phyloP scores from a whole-genome alignment of 1,284 basidiomycete species.

The Trichosporon faecale region DNA sequence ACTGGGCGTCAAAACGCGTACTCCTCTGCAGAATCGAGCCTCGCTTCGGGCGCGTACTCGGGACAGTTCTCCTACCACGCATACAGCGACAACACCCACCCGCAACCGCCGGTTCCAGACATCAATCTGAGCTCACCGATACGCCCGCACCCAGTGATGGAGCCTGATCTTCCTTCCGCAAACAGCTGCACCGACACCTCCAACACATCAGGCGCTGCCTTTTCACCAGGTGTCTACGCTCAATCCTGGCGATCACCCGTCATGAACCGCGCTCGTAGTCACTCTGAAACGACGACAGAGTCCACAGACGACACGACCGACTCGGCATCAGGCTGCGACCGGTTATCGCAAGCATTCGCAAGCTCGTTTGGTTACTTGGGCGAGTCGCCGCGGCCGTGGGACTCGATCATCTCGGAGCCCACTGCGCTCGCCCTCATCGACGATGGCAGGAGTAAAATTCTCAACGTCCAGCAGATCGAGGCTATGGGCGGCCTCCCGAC shows the following conservation, averaged over 20 bases:
- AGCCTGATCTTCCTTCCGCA: not conserved
- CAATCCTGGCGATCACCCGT: conserved; percentile 23
- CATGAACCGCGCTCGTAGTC: conserved; percentile 33
- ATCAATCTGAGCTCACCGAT: conserved; percentile 11
- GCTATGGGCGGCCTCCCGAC: conserved; percentile 43
- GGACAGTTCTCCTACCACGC: conserved; percentile 41
- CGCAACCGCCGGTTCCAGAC: conserved; percentile 41
- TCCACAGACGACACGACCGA: conserved; percentile 13
- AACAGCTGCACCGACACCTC: conserved; percentile 4
- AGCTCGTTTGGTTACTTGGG: conserved; percentile 26
- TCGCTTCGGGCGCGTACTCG: conserved; percentile 42
- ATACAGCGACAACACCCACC: conserved; percentile 32
- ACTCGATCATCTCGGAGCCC: conserved; percentile 22
- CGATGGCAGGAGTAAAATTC: conserved; percentile 43
- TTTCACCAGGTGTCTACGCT: conserved; percentile 9
- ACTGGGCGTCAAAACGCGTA: conserved; percentile 44
- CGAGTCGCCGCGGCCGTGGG: conserved; percentile 29
- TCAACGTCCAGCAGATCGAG: conserved; percentile 40
- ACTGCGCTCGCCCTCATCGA: conserved; percentile 46
- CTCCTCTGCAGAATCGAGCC: conserved; percentile 48
- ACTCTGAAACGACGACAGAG: conserved; percentile 36
- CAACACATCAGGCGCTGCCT: not conserved
- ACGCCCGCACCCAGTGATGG: not conserved
- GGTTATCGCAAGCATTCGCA: conserved; percentile 18
- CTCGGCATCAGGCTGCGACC: conserved; percentile 20